These are phyloP conservation scores for Zymoseptoria passerinii DNA, from an alignment of 2,329 filamentous ascomycete species.

Conservation along the genomic window DNA sequence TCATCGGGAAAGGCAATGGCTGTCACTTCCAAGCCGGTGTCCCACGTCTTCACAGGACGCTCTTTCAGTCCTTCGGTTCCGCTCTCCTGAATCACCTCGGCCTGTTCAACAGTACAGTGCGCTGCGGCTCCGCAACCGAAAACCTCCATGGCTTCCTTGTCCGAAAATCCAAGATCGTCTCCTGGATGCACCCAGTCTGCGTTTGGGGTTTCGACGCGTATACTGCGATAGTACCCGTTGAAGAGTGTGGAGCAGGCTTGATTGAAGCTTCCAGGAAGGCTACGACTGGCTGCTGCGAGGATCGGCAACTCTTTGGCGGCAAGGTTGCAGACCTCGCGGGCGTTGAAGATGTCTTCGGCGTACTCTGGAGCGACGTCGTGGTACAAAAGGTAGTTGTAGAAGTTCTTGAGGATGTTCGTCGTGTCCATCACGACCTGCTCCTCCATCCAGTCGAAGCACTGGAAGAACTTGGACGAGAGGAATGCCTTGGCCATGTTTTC, in stretches of 20 bases:
- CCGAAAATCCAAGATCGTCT: constrained; percentile 31
- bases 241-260: constrained; percentile 63
- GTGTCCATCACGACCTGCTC: constrained; percentile 48
- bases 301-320: constrained; percentile 61
- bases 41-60: constrained; percentile 31
- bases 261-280: constrained; percentile 73
- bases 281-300: constrained; percentile 42
- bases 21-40: constrained; percentile 54
- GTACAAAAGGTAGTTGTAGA: constrained; percentile 76
- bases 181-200: constrained; percentile 23
- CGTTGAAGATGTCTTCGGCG: constrained; percentile 54
- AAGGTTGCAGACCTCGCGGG: constrained; percentile 56
- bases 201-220: constrained; percentile 3
- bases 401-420: constrained; percentile 67
- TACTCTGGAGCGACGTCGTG: constrained; percentile 86
- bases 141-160: constrained; percentile 41
- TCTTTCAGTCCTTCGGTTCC: constrained; percentile 33
- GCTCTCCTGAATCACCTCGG: constrained; percentile 12
- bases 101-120: constrained; percentile 31
- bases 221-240: constrained; percentile 41
- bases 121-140: constrained; percentile 45
- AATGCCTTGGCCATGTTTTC: constrained; percentile 68
- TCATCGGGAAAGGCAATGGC: constrained; percentile 41
- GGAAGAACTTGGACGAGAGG: constrained; percentile 36
- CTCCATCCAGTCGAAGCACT: constrained; percentile 48